These are phyloP conservation scores for Citrus unshiu DNA, from an alignment of 345 rosid genomes.

Conservation along the genomic window DNA sequence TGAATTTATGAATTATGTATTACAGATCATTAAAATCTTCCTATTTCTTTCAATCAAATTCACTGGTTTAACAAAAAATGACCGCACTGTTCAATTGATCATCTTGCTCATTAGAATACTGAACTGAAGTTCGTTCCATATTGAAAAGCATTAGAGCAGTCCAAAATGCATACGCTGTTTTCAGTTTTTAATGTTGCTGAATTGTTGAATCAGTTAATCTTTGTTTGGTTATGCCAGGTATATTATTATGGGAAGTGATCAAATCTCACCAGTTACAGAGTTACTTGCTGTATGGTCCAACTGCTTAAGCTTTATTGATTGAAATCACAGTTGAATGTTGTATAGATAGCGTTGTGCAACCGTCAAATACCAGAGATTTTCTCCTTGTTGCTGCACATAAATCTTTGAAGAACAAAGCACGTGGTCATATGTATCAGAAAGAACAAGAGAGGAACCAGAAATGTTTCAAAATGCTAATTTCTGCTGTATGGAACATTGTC, in stretches of 20 bases:
- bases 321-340: not conserved
- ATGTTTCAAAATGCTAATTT: not conserved
- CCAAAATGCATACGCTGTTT: not conserved
- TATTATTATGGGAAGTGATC: constrained; percentile 30
- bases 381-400: not conserved
- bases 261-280: not conserved
- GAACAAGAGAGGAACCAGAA: not conserved
- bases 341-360: not conserved
- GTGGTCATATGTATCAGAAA: too few relatives aligned
- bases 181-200: not conserved
- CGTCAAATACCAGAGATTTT: not conserved
- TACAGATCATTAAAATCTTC: not conserved
- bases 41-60: not conserved
- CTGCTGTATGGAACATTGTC: not conserved
- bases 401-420: not conserved
- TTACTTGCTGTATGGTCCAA: not conserved
- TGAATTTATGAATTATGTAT: too few relatives aligned
- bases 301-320: not conserved
- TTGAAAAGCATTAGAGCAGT: too few relatives aligned
- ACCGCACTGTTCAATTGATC: not conserved
- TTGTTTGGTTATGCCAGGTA: constrained; percentile 24
- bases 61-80: not conserved
- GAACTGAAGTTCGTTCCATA: not conserved
- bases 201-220: not conserved
- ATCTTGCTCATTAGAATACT: not conserved